Percentiles rank a stretch among this genome's conserved stretches.
These are phyloP conservation scores for Lentinula aciculospora DNA, from an alignment of 768 basidiomycete species.

Conservation along the genomic window DNA sequence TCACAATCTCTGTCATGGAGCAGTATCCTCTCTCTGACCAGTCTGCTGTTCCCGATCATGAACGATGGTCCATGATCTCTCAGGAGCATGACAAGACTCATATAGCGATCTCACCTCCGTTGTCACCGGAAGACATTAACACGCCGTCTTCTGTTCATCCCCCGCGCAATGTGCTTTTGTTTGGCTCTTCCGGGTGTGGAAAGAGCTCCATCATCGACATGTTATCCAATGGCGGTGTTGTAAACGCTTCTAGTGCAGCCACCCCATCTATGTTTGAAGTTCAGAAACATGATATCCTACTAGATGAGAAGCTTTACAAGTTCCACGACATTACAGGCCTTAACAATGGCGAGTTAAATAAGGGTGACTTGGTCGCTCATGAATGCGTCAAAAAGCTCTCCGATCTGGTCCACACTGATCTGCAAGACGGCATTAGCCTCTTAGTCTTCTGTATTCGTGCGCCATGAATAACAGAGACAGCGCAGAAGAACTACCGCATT, in stretches of 20 bases:
- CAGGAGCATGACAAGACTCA: too few relatives aligned
- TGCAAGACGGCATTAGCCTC: slow-evolving; percentile 21
- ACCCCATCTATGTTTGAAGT: neutral
- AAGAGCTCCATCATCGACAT: slow-evolving; percentile 5
- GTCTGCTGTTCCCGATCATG: too few relatives aligned
- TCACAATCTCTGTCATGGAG: too few relatives aligned
- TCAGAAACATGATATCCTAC: neutral
- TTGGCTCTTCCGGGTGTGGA: neutral
- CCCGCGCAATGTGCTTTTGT: neutral
- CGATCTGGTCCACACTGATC: neutral
- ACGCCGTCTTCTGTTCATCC: neutral
- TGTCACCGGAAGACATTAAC: too few relatives aligned
- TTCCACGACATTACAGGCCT: neutral
- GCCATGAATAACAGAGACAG: slow-evolving; percentile 19
- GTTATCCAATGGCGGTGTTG: neutral
- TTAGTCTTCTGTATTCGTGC: slow-evolving; percentile 27
- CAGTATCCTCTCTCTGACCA: too few relatives aligned
- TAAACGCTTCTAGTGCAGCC: neutral
- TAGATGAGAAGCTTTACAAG: neutral
- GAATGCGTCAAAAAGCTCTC: neutral
- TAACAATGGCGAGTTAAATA: neutral
- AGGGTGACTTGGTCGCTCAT: neutral
- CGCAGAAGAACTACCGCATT: slow-evolving; percentile 23
- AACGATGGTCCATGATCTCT: too few relatives aligned
- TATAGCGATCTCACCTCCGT: too few relatives aligned